These are phyloP conservation scores for Trichoderma sp. DNA, from an alignment of 2,329 filamentous ascomycete genomes.

Conservation along the genomic window DNA sequence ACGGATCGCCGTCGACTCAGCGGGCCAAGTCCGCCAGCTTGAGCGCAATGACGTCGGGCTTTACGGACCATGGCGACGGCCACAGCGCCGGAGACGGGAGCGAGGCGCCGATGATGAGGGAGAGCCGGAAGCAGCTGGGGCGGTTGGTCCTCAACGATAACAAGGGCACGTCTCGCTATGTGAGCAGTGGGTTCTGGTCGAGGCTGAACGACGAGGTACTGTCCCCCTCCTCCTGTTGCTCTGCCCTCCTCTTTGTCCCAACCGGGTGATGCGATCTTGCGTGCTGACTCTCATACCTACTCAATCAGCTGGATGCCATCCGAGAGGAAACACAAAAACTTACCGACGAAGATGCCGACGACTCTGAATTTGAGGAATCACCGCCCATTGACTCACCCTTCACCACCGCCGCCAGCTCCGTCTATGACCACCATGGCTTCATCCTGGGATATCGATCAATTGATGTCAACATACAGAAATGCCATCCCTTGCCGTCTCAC, in stretches of 20 bases:
- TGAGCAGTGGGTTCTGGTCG: constrained; percentile 77
- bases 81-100: constrained; percentile 41
- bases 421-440: constrained; percentile 67
- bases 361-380: constrained; percentile 62
- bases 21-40: constrained; percentile 26
- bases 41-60: constrained; percentile 26
- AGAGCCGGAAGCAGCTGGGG: constrained; percentile 58
- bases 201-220: constrained; percentile 72
- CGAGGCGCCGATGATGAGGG: constrained; percentile 36
- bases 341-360: constrained; percentile 49
- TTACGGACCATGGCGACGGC: constrained; percentile 34
- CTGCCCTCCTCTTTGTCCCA: neutral
- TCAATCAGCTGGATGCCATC: constrained; percentile 44
- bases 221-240: neutral
- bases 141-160: constrained; percentile 70
- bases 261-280: no score
- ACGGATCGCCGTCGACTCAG: constrained; percentile 24
- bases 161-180: constrained; percentile 69
- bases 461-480: constrained; percentile 64
- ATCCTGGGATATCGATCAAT: constrained; percentile 72
- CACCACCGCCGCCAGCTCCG: constrained; percentile 37
- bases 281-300: neutral
- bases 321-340: constrained; percentile 54
- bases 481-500: constrained; percentile 68
- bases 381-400: constrained; percentile 50